These are phyloP conservation scores for Fusarium nematophilum DNA, from an alignment of 2,329 filamentous ascomycete species.

Conservation along the genomic window DNA sequence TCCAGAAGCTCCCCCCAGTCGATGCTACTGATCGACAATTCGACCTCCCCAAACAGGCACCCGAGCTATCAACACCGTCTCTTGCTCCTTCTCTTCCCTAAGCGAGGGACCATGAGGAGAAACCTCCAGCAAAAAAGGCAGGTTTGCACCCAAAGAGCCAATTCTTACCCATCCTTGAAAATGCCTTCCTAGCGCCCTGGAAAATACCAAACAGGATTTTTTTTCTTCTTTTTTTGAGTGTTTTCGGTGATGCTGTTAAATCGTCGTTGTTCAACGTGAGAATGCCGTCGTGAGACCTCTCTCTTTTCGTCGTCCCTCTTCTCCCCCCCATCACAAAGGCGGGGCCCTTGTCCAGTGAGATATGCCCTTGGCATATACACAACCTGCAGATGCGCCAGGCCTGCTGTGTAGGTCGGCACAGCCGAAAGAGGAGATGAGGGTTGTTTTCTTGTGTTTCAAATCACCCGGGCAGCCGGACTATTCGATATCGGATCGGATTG, in stretches of 20 bases:
- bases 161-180: slow-evolving; percentile 37
- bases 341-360: slow-evolving; percentile 34
- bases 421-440: slow-evolving; percentile 15
- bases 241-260: slow-evolving; percentile 25
- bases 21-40: slow-evolving; percentile 9
- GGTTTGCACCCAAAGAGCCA: slow-evolving; percentile 43
- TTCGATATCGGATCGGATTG: slow-evolving; percentile 19
- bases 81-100: slow-evolving; percentile 14
- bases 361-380: slow-evolving; percentile 14
- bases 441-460: slow-evolving; percentile 18
- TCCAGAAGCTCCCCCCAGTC: slow-evolving; percentile 7
- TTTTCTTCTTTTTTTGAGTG: slow-evolving; percentile 20
- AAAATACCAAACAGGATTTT: slow-evolving; percentile 29
- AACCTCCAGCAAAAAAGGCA: slow-evolving; percentile 23
- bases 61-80: slow-evolving; percentile 13
- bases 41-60: slow-evolving; percentile 24
- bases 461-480: slow-evolving; percentile 26
- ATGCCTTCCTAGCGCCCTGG: slow-evolving; percentile 31
- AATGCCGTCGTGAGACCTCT: slow-evolving; percentile 18
- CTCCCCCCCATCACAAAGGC: slow-evolving; percentile 11
- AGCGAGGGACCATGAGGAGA: slow-evolving; percentile 5
- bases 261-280: slow-evolving; percentile 33
- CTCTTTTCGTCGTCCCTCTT: slow-evolving; percentile 18
- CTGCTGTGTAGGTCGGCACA: slow-evolving; percentile 12
- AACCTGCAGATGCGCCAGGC: slow-evolving; percentile 16